Evolutionary conservation across 441 rosid species (phyloP), one percentile per base, ranked within the genome.

Genomic region (Pelargonium fulgidum): DNA sequence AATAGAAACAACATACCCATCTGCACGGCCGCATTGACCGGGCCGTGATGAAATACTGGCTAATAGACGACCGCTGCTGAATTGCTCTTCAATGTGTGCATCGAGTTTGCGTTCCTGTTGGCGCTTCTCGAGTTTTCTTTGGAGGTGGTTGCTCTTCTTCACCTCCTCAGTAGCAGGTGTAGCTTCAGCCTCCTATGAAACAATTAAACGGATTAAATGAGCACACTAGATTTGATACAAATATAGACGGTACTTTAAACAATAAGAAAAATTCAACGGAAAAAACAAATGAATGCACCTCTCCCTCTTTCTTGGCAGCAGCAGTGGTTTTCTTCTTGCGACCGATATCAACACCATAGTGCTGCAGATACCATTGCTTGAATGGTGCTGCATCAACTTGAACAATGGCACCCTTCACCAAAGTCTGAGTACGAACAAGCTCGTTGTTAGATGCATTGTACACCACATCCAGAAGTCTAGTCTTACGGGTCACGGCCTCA

Each of bases 381-480:
- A 84, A 86, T 8, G 88, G 88, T 48, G 90, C 84, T 2, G 86
- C 88, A 78, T 86, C 88, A 71, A 86, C 88, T 72, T 82, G 88
- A 66, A 84, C 73, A n/a, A 86, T 79, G 12, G 86, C 86, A 80
- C 86, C 81, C 78, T 86, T 86, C 47, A 84, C 90, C 73, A 86
- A 36, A 45, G 90, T 86, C 65, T 86, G 87, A 45, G 90, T 86
- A 80, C 90, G 88, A 41, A 86, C 88, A 20, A 86, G 79, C 81
- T 86, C 90, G 20, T 81, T 86, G 80, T 86, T 86, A 0, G 90
- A 86, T 52, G 90, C 90, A 80, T 86, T 86, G 74, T 82, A 86
- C 66, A 86, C 86, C 80, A 84, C 90, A 70, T 86, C 90, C 10
- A 86, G 85, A 71, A 86, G 66, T 56, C 88, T 84, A 16, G 88